These are phyloP conservation scores for Strobilomyces dryophilus DNA, from an alignment of 768 basidiomycete genomes.

Conservation along the genomic window DNA sequence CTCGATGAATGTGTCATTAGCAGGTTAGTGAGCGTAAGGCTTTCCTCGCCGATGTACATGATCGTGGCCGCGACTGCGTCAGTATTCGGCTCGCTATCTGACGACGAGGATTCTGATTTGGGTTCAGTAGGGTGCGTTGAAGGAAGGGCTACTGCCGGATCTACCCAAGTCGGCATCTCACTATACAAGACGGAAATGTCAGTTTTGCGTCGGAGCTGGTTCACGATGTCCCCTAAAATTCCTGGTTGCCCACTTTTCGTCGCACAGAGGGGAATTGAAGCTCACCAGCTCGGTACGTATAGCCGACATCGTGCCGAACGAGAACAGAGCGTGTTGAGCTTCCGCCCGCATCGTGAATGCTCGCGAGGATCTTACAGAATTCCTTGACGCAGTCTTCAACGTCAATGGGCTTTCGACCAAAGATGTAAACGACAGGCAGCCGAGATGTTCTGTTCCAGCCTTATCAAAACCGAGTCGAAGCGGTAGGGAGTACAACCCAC, in stretches of 20 bases:
- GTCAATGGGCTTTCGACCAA: slow-evolving; percentile 71
- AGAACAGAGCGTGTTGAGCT: slow-evolving; percentile 35
- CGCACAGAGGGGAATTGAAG: neutral
- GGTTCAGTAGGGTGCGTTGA: neutral
- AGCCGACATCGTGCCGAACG: slow-evolving; percentile 75
- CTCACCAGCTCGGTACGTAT: slow-evolving; percentile 63
- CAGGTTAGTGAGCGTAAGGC: slow-evolving; percentile 76
- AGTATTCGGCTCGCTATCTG: neutral
- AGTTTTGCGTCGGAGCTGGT: slow-evolving; percentile 21
- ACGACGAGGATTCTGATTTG: neutral
- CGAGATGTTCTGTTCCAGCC: slow-evolving; percentile 65
- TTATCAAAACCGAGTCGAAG: neutral
- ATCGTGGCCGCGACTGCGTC: slow-evolving; percentile 23
- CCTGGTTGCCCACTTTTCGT: neutral
- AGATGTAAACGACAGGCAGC: slow-evolving; percentile 86
- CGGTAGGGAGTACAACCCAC: slow-evolving; percentile 42
- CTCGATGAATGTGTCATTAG: slow-evolving; percentile 75
- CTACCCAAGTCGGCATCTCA: slow-evolving; percentile 27
- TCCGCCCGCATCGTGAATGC: neutral
- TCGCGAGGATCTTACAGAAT: slow-evolving; percentile 35
- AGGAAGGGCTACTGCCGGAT: slow-evolving; percentile 7
- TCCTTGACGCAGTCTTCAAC: slow-evolving; percentile 44
- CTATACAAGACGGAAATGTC: slow-evolving; percentile 35
- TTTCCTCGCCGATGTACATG: slow-evolving; percentile 75
- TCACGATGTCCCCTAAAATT: slow-evolving; percentile 17